A percentile compares a stretch with the other conserved stretches of the same genome.
Conservation (phyloP, 1,139 yeast genomes). For the Nakaseomyces bracarensis region DNA sequence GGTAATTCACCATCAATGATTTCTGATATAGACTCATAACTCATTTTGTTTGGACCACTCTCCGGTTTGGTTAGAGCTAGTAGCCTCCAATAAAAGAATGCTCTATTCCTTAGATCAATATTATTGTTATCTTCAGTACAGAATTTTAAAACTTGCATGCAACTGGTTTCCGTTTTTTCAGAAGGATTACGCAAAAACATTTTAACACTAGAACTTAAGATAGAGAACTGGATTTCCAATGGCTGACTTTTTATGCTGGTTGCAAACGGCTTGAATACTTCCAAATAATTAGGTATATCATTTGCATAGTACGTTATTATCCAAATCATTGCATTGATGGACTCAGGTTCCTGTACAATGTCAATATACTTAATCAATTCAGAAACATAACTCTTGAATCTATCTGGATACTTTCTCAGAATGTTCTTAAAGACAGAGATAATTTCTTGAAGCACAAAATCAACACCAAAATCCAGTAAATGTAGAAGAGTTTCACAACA, state of each 20-base stretch:
- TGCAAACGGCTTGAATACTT: slow-evolving; percentile 19
- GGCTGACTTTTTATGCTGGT: slow-evolving; percentile 37
- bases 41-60: slow-evolving; percentile 10
- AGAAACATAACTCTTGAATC: slow-evolving; percentile 33
- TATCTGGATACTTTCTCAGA: slow-evolving; percentile 61
- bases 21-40: slow-evolving; percentile 33
- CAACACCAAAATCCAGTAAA: slow-evolving; percentile 55
- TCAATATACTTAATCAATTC: slow-evolving; percentile 35
- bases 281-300: slow-evolving; percentile 19
- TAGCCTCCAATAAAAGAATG: slow-evolving; percentile 78
- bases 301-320: slow-evolving; percentile 67
- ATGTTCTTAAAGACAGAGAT: slow-evolving; percentile 70
- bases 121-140: slow-evolving; percentile 69
- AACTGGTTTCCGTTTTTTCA: slow-evolving; percentile 44
- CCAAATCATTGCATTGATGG: slow-evolving; percentile 78
- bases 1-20: slow-evolving; percentile 58
- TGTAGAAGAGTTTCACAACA: slow-evolving; percentile 60
- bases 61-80: slow-evolving; percentile 40
- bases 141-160: slow-evolving; percentile 52
- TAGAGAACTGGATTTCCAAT: slow-evolving; percentile 64
- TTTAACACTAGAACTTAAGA: slow-evolving; percentile 69
- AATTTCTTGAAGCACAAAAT: slow-evolving; percentile 75
- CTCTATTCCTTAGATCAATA: slow-evolving; percentile 84
- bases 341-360: slow-evolving; percentile 63
- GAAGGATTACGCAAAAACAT: slow-evolving; percentile 52